Percentiles rank a stretch among this genome's conserved stretches.
Evolutionary conservation across 2,329 filamentous ascomycete species (phyloP).

Genomic region (Monosporascus cannonballus): DNA sequence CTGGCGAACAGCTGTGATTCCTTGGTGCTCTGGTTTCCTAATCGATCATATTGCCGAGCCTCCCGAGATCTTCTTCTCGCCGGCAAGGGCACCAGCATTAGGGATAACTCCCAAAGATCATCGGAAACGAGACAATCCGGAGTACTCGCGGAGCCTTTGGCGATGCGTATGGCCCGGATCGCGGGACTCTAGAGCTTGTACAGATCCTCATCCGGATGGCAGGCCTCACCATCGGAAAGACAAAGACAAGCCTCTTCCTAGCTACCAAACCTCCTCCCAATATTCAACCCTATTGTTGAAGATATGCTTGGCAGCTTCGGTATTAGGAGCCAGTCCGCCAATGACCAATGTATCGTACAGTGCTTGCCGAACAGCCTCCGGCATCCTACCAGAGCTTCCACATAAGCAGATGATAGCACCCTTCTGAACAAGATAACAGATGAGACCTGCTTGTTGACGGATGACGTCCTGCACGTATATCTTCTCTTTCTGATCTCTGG

Average conservation of each 20-base stretch:
- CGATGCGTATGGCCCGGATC: too few species aligned
- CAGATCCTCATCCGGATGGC: neutral
- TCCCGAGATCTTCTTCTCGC: too few species aligned
- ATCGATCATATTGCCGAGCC: too few species aligned
- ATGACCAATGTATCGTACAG: slow-evolving; percentile 43
- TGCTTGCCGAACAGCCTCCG: slow-evolving; percentile 45
- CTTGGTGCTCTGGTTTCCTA: too few species aligned
- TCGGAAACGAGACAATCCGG: too few species aligned
- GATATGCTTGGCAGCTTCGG: slow-evolving; percentile 32
- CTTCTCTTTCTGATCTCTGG: slow-evolving; percentile 55
- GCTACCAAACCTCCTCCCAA: slow-evolving; percentile 57
- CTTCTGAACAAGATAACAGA: slow-evolving; percentile 31
- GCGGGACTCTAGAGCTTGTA: neutral
- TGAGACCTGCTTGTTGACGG: slow-evolving; percentile 31
- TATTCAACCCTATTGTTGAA: slow-evolving; percentile 31
- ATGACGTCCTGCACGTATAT: slow-evolving; percentile 53
- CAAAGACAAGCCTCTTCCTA: neutral
- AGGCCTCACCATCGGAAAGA: too few species aligned
- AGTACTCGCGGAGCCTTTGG: too few species aligned
- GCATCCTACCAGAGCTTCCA: slow-evolving; percentile 54
- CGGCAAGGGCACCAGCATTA: too few species aligned
- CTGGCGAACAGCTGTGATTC: too few species aligned
- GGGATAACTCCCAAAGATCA: too few species aligned
- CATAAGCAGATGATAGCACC: slow-evolving; percentile 47
- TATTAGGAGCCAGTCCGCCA: slow-evolving; percentile 25